Conservation (phyloP, 2,329 filamentous ascomycete species). For the Rugonectria rugulosa region DNA sequence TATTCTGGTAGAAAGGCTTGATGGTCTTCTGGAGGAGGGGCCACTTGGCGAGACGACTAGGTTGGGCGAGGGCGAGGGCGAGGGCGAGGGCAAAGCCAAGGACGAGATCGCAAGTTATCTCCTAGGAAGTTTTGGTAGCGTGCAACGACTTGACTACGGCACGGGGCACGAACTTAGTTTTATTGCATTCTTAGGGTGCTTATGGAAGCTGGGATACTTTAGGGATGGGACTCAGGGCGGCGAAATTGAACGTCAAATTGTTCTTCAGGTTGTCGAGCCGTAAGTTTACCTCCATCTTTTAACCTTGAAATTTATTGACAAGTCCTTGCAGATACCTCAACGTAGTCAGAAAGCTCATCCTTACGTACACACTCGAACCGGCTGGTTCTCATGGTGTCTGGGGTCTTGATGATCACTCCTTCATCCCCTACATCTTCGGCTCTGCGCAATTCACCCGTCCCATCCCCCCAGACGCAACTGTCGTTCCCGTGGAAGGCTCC, state of each 20-base stretch:
- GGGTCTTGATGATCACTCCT: conserved; percentile 98
- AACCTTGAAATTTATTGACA: background rate
- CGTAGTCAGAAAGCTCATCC: conserved; percentile 82
- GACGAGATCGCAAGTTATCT: conserved; percentile 82
- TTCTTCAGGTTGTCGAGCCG: conserved; percentile 83
- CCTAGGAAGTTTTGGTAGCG: conserved; percentile 84
- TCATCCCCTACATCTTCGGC: conserved; percentile 92
- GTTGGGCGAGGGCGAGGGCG: conserved; percentile 44
- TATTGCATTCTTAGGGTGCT: conserved; percentile 83
- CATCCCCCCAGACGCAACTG: conserved; percentile 64
- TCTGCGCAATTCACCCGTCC: conserved; percentile 87
- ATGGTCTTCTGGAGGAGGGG: conserved; percentile 43
- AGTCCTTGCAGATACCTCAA: conserved; percentile 70
- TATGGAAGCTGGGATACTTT: conserved; percentile 93
- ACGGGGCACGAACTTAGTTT: conserved; percentile 97
- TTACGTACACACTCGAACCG: conserved; percentile 91
- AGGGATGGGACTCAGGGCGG: conserved; percentile 58
- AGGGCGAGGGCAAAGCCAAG: conserved; percentile 55
- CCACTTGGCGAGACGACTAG: conserved; percentile 41
- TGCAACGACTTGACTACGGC: conserved; percentile 91
- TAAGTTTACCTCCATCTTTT: conserved; percentile 54
- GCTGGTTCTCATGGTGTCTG: conserved; percentile 97
- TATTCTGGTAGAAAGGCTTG: conserved; percentile 67
- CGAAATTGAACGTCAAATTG: conserved; percentile 78
- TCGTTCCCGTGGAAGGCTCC: conserved; percentile 81